A percentile compares a stretch with the other conserved stretches of the same genome.
Evolutionary conservation across 352 stramenopile species (phyloP).

Genomic region (Phytophthora pseudosyringae): DNA sequence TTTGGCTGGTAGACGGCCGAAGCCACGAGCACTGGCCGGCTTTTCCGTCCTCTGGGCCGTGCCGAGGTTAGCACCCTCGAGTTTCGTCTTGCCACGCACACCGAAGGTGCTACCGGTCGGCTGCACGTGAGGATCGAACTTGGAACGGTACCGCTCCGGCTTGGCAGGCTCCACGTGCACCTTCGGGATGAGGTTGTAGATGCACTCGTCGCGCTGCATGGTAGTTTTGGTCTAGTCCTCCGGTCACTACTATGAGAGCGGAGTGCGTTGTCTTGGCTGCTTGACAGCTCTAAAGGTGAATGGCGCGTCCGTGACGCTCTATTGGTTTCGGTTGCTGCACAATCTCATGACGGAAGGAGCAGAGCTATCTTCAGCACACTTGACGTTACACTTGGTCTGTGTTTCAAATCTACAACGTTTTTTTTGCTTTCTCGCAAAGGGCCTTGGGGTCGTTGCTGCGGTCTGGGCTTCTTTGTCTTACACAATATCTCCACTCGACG

Average conservation of each 20-base stretch:
- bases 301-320: neutral
- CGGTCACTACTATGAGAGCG: neutral
- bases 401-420: too few species aligned
- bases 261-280: neutral
- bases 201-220: slow-evolving; percentile 89
- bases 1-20: slow-evolving; percentile 64
- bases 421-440: too few species aligned
- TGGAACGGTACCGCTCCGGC: slow-evolving; percentile 88
- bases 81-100: slow-evolving; percentile 67
- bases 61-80: slow-evolving; percentile 74
- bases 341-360: slow-evolving; percentile 10
- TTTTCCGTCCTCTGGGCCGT: slow-evolving; percentile 48
- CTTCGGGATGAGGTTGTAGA: slow-evolving; percentile 93
- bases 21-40: slow-evolving; percentile 62
- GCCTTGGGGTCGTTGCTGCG: too few species aligned
- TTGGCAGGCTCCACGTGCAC: slow-evolving; percentile 71
- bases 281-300: slow-evolving; percentile 17
- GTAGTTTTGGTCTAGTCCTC: slow-evolving; percentile 6
- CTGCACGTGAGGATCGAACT: slow-evolving; percentile 84
- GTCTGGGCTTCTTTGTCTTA: neutral
- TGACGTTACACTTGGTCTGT: too few species aligned
- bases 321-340: slow-evolving; percentile 26
- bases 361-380: slow-evolving; percentile 31
- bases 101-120: slow-evolving; percentile 92
- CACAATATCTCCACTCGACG: slow-evolving; percentile 19